A percentile compares a stretch with the other conserved stretches of the same genome.
These are phyloP conservation scores for Solanum chiquidenum DNA, from an alignment of 257 asterid species.

Conservation along the genomic window DNA sequence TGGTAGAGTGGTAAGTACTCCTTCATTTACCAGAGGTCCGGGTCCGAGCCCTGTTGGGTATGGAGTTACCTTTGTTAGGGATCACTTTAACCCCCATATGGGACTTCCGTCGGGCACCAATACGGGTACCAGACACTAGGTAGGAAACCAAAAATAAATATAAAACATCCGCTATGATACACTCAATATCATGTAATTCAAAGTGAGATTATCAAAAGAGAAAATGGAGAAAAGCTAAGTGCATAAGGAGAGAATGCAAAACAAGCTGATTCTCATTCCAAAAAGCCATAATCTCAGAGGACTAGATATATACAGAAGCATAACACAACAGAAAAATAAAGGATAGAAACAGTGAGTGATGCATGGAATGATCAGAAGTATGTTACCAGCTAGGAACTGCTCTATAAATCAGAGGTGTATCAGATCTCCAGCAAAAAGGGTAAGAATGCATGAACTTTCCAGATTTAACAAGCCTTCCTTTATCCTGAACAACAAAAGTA, in stretches of 20 bases:
- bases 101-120: neutral
- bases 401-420: conserved; percentile 91
- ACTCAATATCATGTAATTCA: neutral
- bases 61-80: neutral
- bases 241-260: neutral
- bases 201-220: neutral
- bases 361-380: neutral
- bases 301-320: neutral
- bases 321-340: neutral
- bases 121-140: neutral
- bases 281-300: neutral
- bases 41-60: neutral
- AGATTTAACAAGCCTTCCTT: conserved; percentile 81
- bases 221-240: neutral
- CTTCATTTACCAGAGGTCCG: neutral
- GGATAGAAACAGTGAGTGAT: neutral
- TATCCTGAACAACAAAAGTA: conserved; percentile 24
- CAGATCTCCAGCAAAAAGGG: conserved; percentile 97
- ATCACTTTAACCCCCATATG: neutral
- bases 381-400: conserved; percentile 93
- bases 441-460: conserved; percentile 76
- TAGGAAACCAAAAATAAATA: neutral
- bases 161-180: neutral
- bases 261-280: neutral
- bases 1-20: neutral